These are phyloP conservation scores for Trypanosoma vivax DNA, from an alignment of 208 protist genomes.

Conservation along the genomic window DNA sequence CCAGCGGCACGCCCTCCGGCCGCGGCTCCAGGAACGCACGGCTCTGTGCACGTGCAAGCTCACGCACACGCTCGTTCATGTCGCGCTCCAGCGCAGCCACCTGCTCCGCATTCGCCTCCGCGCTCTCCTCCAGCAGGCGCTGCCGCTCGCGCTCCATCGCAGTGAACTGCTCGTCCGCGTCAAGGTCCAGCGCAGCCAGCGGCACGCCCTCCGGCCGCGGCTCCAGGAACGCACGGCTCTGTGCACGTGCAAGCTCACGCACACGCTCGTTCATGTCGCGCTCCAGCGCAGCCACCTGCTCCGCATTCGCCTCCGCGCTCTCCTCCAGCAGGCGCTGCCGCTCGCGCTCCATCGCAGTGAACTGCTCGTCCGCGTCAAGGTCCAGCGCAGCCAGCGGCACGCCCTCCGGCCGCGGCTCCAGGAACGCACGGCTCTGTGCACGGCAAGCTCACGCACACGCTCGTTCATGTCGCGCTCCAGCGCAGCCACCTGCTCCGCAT, in stretches of 20 bases:
- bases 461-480: neutral
- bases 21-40: neutral
- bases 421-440: neutral
- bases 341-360: neutral
- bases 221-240: neutral
- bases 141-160: neutral
- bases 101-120: neutral
- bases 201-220: neutral
- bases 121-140: neutral
- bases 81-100: neutral
- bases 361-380: neutral
- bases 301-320: neutral
- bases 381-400: neutral
- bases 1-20: neutral
- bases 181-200: neutral
- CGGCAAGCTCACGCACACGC: neutral
- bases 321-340: neutral
- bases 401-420: neutral
- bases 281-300: neutral
- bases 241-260: neutral
- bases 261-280: neutral
- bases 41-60: neutral
- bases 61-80: neutral
- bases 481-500: neutral
- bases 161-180: neutral